Base-by-base conservation (phyloP, 2,329 filamentous ascomycete species). In the Microascus cirrosus region DNA sequence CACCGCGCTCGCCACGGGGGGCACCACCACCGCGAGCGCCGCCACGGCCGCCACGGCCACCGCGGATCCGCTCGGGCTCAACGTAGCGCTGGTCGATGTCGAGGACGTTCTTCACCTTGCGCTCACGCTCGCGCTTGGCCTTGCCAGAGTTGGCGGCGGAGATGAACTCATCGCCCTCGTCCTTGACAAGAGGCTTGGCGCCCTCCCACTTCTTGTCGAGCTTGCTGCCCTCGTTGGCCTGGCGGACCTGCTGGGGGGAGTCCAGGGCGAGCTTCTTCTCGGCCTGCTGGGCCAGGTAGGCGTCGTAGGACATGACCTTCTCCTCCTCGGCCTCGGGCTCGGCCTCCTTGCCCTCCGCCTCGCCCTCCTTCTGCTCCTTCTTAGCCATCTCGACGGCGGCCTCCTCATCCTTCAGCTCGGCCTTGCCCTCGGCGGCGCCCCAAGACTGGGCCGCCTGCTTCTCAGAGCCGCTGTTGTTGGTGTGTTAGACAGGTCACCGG, bases 191-290 rank as follows among this genome's bases (percentile, higher is more conserved):
- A 60, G 80, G 70, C 80, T 92, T 95, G 71, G 90, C 91, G 68
- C 82, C 80, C 68, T 88, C 89, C 89, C 92, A 96, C 83, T 96
- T 94, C 84, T 94, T 93, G 80, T 91, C 85, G 68, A 78, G 71
- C 79, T 90, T 90, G 79, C 79, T 82, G 69, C 92, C 92, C 80
- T 96, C 92, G 80, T 97, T 96, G 74, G 93, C 78, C 79, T 91
- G 85, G 77, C 94, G 93, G 70, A 90, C 81, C 68, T 89, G 82
- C 67, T 86, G 81, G 57, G 64, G 66, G 65, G 77, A 74, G 66
- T 82, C 82, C 63, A 93, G 82, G 64, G 83, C 82, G 63, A 83
- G 76, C 78, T 90, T 92, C 83, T 92, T 93, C 78, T 83, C 80
- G 60, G 79, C 80, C 66, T 73, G 75, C 74, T 84, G 78, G 70